Conservation (phyloP, 2,329 filamentous ascomycete genomes). For the Drechslera avenae region DNA sequence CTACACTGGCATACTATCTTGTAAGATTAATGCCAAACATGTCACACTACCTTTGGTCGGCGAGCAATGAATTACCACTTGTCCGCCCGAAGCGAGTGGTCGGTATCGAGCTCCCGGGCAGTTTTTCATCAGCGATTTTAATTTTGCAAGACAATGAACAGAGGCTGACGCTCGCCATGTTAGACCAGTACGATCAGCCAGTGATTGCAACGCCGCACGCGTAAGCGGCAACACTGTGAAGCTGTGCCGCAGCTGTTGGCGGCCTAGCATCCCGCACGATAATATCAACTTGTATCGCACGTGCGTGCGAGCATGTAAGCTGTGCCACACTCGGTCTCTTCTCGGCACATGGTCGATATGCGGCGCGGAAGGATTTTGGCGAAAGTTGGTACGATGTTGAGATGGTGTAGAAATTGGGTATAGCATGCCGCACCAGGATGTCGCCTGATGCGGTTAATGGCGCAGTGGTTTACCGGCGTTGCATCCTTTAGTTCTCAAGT, state of each 20-base stretch:
- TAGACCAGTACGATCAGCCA: neutral
- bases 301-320: neutral
- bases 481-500: constrained; percentile 5
- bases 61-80: too few relatives aligned
- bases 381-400: neutral
- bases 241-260: constrained; percentile 16
- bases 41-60: too few relatives aligned
- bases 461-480: constrained; percentile 5
- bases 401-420: constrained; percentile 2
- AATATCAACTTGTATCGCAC: neutral
- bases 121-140: neutral
- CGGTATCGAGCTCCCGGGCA: too few relatives aligned
- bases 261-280: neutral
- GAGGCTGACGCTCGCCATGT: too few relatives aligned
- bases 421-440: constrained; percentile 4
- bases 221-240: constrained; percentile 1
- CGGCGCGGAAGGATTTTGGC: neutral
- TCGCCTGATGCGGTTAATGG: constrained; percentile 5
- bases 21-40: too few relatives aligned
- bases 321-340: neutral
- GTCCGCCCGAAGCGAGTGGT: too few relatives aligned
- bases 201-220: constrained; percentile 9
- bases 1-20: too few relatives aligned
- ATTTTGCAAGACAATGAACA: too few relatives aligned
- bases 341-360: neutral